Base-by-base conservation (phyloP, 2,329 filamentous ascomycete genomes). In the Pseudogymnoascus sp. region DNA sequence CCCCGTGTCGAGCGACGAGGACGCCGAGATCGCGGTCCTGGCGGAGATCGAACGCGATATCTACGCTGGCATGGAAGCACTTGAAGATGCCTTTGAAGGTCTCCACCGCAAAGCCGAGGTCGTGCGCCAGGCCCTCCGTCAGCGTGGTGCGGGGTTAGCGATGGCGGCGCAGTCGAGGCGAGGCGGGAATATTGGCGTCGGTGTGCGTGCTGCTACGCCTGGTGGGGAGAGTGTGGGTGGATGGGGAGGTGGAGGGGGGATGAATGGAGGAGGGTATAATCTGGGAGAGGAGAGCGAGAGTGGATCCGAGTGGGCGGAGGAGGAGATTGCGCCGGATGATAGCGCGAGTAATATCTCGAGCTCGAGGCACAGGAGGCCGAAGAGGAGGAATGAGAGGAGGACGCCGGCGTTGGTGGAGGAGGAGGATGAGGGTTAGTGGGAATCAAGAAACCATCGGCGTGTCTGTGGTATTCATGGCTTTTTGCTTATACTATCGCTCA, bases 31-130 rank as follows among this genome's bases (percentile, higher is more conserved):
- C 69, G 89, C 89, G 0, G 89, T 90, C 1, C 81, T 97, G 5
- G 91, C 91, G 6, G 93, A 97, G 74, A 86, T 97, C 38, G 93
- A 97, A 74, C 86, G 92, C 6, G 91, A 96, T 70, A 96, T 97
- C 62, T 97, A 93, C 75, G 82, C 86, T 35, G 90, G 92, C 64
- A 97, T 97, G 93, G 93, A 97, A 75, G 86, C 86, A 0, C 82
- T 97, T 22, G 93, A 97, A 74, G 91, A 97, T 70, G 92, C 92
- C 0, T 97, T 97, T 68, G 93, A 97, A 76, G 86, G 85, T 28
- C 80, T 97, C n/a, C 93, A 97, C 71, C 83, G 85, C 66, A 88
- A 87, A 69, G 93, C 93, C 1, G 92, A 97, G 75, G 74, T 80
- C 16, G 89, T 97, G 14, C 86, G 93, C 4, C 86, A 84, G 20